phyloP scores from a whole-genome alignment of 257 asterid species.

The Solanum raphanifolium region DNA sequence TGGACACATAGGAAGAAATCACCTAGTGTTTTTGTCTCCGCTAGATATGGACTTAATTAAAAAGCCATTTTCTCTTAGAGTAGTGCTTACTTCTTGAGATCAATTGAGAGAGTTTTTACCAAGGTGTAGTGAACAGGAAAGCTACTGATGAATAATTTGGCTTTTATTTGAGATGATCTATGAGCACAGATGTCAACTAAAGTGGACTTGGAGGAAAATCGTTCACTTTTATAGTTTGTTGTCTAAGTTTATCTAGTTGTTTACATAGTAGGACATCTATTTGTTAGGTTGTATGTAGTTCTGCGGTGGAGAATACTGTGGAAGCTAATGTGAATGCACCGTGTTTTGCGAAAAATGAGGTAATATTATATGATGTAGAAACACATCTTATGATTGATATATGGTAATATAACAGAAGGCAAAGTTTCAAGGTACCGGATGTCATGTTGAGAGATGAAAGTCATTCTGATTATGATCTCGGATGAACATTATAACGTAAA shows the following conservation, averaged over 20 bases:
- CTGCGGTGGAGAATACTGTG: background rate
- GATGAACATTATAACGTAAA: background rate
- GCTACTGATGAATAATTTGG: background rate
- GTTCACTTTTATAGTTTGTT: background rate
- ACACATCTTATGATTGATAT: background rate
- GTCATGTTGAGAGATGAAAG: background rate
- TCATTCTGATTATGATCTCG: background rate
- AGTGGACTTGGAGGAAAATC: background rate
- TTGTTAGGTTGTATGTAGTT: background rate
- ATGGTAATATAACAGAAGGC: background rate
- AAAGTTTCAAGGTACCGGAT: background rate
- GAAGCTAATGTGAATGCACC: background rate
- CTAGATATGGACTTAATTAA: background rate
- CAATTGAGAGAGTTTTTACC: background rate
- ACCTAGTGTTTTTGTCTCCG: background rate
- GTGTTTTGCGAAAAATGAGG: background rate
- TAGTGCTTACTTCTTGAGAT: background rate
- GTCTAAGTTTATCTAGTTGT: background rate
- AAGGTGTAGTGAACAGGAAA: background rate
- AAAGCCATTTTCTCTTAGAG: background rate
- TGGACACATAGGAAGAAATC: background rate
- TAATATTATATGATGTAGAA: background rate
- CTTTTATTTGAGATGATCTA: background rate
- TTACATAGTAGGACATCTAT: background rate
- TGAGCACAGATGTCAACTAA: background rate